Conservation (phyloP, 768 basidiomycete genomes). For the Floccularia luteovirens region DNA sequence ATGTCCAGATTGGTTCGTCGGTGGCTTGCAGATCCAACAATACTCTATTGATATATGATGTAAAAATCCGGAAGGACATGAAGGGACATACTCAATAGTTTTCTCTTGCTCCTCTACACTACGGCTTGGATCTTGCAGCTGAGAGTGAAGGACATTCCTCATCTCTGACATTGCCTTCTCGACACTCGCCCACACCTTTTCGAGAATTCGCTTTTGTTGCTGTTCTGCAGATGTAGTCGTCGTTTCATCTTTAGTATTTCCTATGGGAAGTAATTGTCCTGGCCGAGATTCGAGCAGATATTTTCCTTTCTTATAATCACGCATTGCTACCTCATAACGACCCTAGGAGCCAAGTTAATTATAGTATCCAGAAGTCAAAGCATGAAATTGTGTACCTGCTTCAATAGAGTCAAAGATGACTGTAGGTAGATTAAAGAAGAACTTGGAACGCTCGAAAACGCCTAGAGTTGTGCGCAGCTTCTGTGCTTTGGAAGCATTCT, state of each 20-base stretch:
- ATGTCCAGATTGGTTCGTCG: slow-evolving; percentile 94
- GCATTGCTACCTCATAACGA: slow-evolving; percentile 86
- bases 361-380: slow-evolving; percentile 1
- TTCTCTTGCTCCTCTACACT: slow-evolving; percentile 93
- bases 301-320: slow-evolving; percentile 97
- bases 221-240: slow-evolving; percentile 42
- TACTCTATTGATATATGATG: slow-evolving; percentile 42
- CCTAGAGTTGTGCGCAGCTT: slow-evolving; percentile 88
- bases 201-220: slow-evolving; percentile 88
- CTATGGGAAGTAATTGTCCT: slow-evolving; percentile 71
- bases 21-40: slow-evolving; percentile 77
- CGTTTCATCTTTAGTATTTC: slow-evolving; percentile 50
- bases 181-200: slow-evolving; percentile 93
- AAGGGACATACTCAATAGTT: slow-evolving; percentile 76
- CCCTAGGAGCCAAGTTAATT: slow-evolving; percentile 42
- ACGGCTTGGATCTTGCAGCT: slow-evolving; percentile 73
- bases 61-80: not conserved
- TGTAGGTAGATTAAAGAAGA: slow-evolving; percentile 97
- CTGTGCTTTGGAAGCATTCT: slow-evolving; percentile 91
- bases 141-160: slow-evolving; percentile 66
- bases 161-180: slow-evolving; percentile 94
- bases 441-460: slow-evolving; percentile 94
- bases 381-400: slow-evolving; percentile 41
- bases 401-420: slow-evolving; percentile 85
- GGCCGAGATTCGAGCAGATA: slow-evolving; percentile 86